Evolutionary conservation across 2,329 filamentous ascomycete species (phyloP).

Genomic region (Xylaria sp.): DNA sequence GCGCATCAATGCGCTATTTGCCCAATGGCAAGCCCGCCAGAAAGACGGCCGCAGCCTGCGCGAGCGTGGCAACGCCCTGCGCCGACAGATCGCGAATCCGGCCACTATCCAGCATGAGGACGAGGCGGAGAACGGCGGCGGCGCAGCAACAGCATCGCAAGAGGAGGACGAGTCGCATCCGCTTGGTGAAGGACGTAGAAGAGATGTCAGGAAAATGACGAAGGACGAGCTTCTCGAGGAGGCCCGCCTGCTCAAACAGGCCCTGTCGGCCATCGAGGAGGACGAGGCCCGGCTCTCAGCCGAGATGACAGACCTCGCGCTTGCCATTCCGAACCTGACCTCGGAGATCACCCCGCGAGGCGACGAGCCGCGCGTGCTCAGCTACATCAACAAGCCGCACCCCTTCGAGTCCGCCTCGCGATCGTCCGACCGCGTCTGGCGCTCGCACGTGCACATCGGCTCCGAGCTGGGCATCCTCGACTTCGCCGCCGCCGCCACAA

Average conservation of each 20-base stretch:
- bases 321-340: slow-evolving; percentile 88
- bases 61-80: slow-evolving; percentile 73
- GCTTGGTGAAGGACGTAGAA: slow-evolving; percentile 45
- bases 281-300: slow-evolving; percentile 68
- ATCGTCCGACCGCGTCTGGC: slow-evolving; percentile 62
- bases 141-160: neutral
- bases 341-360: slow-evolving; percentile 79
- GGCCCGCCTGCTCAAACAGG: slow-evolving; percentile 72
- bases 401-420: slow-evolving; percentile 48
- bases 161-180: slow-evolving; percentile 18
- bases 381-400: slow-evolving; percentile 81
- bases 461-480: slow-evolving; percentile 88
- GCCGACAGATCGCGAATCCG: slow-evolving; percentile 66
- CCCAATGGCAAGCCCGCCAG: slow-evolving; percentile 71
- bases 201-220: slow-evolving; percentile 48
- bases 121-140: slow-evolving; percentile 50
- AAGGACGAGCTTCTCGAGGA: slow-evolving; percentile 69
- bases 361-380: slow-evolving; percentile 71
- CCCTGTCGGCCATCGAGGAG: slow-evolving; percentile 69
- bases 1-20: slow-evolving; percentile 66
- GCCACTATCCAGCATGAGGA: slow-evolving; percentile 58
- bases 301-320: slow-evolving; percentile 79
- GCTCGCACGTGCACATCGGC: slow-evolving; percentile 88
- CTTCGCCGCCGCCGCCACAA: slow-evolving; percentile 82
- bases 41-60: slow-evolving; percentile 69